phyloP scores from a whole-genome alignment of 2,329 filamentous ascomycete species.

The Colletotrichum incanum region DNA sequence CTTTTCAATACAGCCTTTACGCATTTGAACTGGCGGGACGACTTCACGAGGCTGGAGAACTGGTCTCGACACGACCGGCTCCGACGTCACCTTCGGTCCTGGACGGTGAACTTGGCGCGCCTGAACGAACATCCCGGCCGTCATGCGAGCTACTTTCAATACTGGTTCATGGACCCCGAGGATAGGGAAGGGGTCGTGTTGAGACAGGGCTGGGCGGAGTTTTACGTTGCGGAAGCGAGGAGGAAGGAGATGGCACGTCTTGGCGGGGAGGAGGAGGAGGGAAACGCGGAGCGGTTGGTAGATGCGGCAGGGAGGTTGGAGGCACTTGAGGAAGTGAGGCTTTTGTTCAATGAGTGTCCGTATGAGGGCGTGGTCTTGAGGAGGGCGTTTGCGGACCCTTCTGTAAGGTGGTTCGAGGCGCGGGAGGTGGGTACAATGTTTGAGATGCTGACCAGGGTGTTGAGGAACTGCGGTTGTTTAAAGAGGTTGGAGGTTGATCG shows the following conservation, averaged over 20 bases:
- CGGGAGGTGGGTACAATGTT: background rate
- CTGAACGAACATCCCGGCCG: constrained; percentile 59
- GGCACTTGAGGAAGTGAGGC: background rate
- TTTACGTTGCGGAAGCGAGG: constrained; percentile 54
- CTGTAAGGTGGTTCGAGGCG: background rate
- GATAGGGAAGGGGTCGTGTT: constrained; percentile 54
- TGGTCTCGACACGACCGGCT: constrained; percentile 62
- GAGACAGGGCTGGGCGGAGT: constrained; percentile 54
- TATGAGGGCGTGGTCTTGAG: background rate
- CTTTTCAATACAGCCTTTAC: constrained; percentile 59
- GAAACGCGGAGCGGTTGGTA: background rate
- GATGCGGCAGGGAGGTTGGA: background rate
- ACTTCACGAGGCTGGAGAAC: constrained; percentile 60
- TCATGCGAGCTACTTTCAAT: constrained; percentile 54
- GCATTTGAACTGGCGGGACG: constrained; percentile 61
- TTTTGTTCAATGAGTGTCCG: constrained; percentile 11
- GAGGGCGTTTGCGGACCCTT: background rate
- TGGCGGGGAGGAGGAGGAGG: background rate
- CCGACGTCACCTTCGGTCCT: constrained; percentile 57
- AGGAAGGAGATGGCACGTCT: constrained; percentile 37
- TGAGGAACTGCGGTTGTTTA: background rate
- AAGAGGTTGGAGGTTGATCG: constrained; percentile 10
- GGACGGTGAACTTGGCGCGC: constrained; percentile 63
- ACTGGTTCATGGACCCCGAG: constrained; percentile 56
- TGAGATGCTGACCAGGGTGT: background rate